phyloP scores from a whole-genome alignment of 495 filamentous ascomycete species.

The Lindgomyces ingoldianus region DNA sequence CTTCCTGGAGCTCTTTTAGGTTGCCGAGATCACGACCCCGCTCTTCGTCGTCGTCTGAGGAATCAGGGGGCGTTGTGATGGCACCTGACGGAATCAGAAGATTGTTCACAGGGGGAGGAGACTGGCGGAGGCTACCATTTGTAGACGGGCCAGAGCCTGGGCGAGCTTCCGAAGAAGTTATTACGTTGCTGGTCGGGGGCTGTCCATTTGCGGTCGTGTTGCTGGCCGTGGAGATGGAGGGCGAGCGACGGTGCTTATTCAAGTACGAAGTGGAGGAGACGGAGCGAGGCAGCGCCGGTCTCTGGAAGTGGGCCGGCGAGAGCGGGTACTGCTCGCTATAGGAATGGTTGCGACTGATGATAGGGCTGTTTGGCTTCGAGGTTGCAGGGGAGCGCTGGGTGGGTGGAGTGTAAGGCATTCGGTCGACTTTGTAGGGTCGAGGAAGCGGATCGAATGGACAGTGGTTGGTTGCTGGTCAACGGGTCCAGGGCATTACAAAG shows the following conservation, averaged over 20 bases:
- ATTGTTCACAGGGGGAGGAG: constrained; percentile 73
- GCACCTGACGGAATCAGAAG: constrained; percentile 74
- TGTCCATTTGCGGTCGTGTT: constrained; percentile 24
- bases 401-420: constrained; percentile 95
- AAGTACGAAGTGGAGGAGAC: constrained; percentile 76
- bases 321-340: constrained; percentile 50
- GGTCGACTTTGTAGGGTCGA: constrained; percentile 35
- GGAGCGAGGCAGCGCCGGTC: constrained; percentile 67
- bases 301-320: constrained; percentile 45
- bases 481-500: constrained; percentile 39
- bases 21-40: constrained; percentile 58
- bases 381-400: constrained; percentile 76
- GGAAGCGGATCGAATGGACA: constrained; percentile 28
- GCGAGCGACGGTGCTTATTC: constrained; percentile 65
- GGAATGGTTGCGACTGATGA: constrained; percentile 58
- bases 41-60: constrained; percentile 83
- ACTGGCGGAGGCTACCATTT: constrained; percentile 64
- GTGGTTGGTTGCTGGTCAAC: constrained; percentile 14
- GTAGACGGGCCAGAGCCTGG: constrained; percentile 38
- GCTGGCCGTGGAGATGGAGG: constrained; percentile 53
- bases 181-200: constrained; percentile 7
- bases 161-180: constrained; percentile 1
- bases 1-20: constrained; percentile 77
- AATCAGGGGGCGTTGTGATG: constrained; percentile 86
- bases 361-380: constrained; percentile 64